Conservation (phyloP, 768 basidiomycete species). For the Termitomyces titanicus region DNA sequence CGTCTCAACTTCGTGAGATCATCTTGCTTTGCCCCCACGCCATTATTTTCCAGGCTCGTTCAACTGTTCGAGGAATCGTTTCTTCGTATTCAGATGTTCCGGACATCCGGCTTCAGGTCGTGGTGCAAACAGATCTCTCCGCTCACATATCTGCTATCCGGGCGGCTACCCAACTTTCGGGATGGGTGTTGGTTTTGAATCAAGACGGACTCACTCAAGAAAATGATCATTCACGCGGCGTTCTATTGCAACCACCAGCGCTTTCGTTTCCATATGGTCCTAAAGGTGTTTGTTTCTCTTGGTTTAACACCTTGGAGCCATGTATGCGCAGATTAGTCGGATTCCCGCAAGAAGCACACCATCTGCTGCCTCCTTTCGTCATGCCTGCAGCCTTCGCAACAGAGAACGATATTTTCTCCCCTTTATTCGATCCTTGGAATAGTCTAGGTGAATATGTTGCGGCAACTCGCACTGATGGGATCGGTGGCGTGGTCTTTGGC, state of each 20-base stretch:
- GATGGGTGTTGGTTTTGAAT: constrained; percentile 52
- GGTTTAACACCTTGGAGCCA: constrained; percentile 20
- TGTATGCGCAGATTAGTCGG: constrained; percentile 26
- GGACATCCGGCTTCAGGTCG: constrained; percentile 38
- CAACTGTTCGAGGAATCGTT: constrained; percentile 29
- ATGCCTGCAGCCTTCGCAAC: constrained; percentile 31
- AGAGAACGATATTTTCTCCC: constrained; percentile 12
- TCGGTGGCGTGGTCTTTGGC: constrained; percentile 36
- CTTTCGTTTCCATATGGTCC: constrained; percentile 39
- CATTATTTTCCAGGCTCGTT: constrained; percentile 31
- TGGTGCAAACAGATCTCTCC: constrained; percentile 22
- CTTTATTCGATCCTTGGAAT: constrained; percentile 24
- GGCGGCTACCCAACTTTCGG: constrained; percentile 32
- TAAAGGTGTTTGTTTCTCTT: constrained; percentile 24
- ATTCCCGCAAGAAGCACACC: constrained; percentile 36
- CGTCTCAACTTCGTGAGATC: constrained; percentile 39
- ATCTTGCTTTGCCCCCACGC: constrained; percentile 42
- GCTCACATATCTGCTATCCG: constrained; percentile 28
- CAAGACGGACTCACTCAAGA: constrained; percentile 37
- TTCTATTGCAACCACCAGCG: constrained; percentile 40
- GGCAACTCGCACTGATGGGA: constrained; percentile 21
- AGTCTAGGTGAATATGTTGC: constrained; percentile 24
- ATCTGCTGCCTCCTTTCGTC: constrained; percentile 62
- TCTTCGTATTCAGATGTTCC: constrained; percentile 30
- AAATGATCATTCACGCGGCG: constrained; percentile 25